Percentiles rank a stretch among this genome's conserved stretches.
Conservation (phyloP, 345 rosid species). For the Raphanus sativus region DNA sequence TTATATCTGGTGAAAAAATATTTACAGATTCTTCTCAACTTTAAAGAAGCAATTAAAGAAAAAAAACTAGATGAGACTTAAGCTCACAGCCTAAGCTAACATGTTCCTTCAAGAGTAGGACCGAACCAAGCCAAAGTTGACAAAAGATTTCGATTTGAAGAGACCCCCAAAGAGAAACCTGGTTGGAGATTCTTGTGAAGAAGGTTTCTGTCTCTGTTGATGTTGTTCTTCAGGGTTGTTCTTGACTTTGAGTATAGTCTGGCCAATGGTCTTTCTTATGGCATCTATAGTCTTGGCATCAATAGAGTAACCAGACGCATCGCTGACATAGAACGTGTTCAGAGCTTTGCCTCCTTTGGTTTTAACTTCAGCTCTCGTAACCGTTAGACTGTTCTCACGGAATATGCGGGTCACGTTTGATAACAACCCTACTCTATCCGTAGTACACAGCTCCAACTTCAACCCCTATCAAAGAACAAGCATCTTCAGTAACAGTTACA, state of each 20-base stretch:
- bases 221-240: slow-evolving; percentile 49
- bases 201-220: slow-evolving; percentile 48
- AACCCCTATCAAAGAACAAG: slow-evolving; percentile 52
- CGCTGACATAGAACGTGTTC: slow-evolving; percentile 84
- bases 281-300: slow-evolving; percentile 73
- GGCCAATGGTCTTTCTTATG: slow-evolving; percentile 70
- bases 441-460: slow-evolving; percentile 83
- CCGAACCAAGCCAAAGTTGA: slow-evolving; percentile 81
- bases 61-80: slow-evolving; percentile 1
- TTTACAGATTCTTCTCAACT: slow-evolving; percentile 30
- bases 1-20: slow-evolving; percentile 27
- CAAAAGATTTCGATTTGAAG: slow-evolving; percentile 87
- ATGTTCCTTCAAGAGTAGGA: slow-evolving; percentile 60
- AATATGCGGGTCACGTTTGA: slow-evolving; percentile 90
- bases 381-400: slow-evolving; percentile 82
- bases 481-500: slow-evolving; percentile 13
- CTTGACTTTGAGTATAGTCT: slow-evolving; percentile 83
- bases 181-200: slow-evolving; percentile 63
- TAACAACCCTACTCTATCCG: slow-evolving; percentile 78
- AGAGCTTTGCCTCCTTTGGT: slow-evolving; percentile 83
- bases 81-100: slow-evolving; percentile 20
- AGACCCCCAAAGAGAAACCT: slow-evolving; percentile 85
- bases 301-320: slow-evolving; percentile 70
- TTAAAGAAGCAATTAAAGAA: slow-evolving; percentile 13
- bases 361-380: slow-evolving; percentile 83